A percentile compares a stretch with the other conserved stretches of the same genome.
These are phyloP conservation scores for Cordyceps fumosorosea DNA, from an alignment of 2,329 filamentous ascomycete species.

Conservation along the genomic window DNA sequence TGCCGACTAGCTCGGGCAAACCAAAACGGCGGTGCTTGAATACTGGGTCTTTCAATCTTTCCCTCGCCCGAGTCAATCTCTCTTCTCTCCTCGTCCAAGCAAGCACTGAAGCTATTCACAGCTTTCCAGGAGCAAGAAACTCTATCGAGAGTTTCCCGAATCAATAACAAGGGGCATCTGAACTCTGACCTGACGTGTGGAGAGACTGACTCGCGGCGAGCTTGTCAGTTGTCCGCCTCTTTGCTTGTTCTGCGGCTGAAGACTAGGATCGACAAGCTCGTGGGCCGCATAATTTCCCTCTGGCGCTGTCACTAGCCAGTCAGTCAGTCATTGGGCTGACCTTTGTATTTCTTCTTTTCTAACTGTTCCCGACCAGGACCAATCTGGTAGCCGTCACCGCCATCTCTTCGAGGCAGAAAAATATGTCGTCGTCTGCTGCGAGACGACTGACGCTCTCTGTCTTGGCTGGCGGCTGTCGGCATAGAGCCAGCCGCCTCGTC, in stretches of 20 bases:
- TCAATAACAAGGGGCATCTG: too few relatives aligned
- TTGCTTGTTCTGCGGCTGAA: neutral
- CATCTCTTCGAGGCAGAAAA: neutral
- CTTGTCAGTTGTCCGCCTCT: neutral
- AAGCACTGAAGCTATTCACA: neutral
- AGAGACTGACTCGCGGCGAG: neutral
- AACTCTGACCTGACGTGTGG: neutral
- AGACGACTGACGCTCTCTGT: neutral
- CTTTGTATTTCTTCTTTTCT: neutral
- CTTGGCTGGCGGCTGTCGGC: neutral
- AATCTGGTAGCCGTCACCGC: neutral
- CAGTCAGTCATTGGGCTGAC: neutral
- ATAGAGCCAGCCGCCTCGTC: neutral
- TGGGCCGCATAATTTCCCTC: slow-evolving; percentile 5
- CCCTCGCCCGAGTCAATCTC: too few relatives aligned
- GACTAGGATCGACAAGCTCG: slow-evolving; percentile 8
- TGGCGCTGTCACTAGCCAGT: neutral
- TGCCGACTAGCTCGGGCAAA: too few relatives aligned
- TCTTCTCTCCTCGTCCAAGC: neutral
- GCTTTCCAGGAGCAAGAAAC: neutral
- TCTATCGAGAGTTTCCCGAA: neutral
- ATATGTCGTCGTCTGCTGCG: neutral
- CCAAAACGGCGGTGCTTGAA: too few relatives aligned
- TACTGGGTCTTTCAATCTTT: too few relatives aligned
- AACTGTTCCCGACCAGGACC: neutral